Evolutionary conservation across 495 filamentous ascomycete species (phyloP).

Genomic region (Penicillium mononematosum): DNA sequence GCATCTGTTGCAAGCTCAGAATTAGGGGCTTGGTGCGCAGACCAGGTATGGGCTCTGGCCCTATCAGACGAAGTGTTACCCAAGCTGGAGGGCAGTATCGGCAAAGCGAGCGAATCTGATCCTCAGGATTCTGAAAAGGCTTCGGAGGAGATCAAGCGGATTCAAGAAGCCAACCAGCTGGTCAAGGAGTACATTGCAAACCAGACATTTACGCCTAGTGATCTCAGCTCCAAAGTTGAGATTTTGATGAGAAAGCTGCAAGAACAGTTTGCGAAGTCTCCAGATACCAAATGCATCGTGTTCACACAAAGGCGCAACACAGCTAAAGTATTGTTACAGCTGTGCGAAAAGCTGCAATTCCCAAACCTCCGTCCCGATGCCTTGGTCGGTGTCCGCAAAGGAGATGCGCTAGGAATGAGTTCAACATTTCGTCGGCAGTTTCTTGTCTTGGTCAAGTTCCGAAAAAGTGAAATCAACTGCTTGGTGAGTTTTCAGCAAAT

Average conservation of each 20-base stretch:
- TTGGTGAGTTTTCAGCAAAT: conserved; percentile 43
- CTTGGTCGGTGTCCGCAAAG: conserved; percentile 59
- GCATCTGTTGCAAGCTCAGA: conserved; percentile 60
- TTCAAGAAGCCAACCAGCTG: conserved; percentile 60
- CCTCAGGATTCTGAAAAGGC: conserved; percentile 34
- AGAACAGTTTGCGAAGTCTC: conserved; percentile 54
- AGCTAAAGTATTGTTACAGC: conserved; percentile 64
- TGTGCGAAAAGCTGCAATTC: conserved; percentile 59
- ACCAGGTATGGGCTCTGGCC: conserved; percentile 73
- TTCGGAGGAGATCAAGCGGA: conserved; percentile 49
- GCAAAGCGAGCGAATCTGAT: conserved; percentile 33
- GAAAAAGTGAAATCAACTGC: conserved; percentile 80
- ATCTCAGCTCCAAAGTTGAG: conserved; percentile 72
- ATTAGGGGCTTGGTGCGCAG: conserved; percentile 84
- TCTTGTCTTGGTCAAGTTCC: conserved; percentile 71
- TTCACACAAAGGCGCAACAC: conserved; percentile 81
- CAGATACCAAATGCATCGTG: conserved; percentile 75
- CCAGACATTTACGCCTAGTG: conserved; percentile 36
- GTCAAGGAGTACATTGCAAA: conserved; percentile 52
- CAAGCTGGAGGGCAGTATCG: conserved; percentile 61
- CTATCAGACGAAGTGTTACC: conserved; percentile 62
- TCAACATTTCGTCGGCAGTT: conserved; percentile 74
- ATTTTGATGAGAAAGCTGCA: conserved; percentile 57
- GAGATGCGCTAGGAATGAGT: conserved; percentile 52
- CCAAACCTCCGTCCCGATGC: conserved; percentile 62